phyloP scores from a whole-genome alignment of 208 protist species.

The Naegleria fowleri region DNA sequence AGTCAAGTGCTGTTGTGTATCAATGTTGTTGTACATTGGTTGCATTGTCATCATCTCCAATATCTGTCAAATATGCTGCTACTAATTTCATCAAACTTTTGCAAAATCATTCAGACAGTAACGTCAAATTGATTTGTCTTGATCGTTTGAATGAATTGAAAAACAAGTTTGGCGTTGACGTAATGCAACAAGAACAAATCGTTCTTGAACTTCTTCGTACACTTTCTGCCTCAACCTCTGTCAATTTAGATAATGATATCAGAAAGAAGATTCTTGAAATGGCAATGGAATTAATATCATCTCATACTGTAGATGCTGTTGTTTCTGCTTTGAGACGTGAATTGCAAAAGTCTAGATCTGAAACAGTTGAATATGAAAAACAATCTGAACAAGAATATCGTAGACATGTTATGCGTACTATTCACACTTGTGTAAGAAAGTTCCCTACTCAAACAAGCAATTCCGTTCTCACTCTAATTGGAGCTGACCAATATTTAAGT shows the following conservation, averaged over 20 bases:
- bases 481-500: conserved; percentile 70
- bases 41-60: conserved; percentile 84
- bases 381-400: conserved; percentile 63
- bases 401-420: conserved; percentile 77
- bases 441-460: conserved; percentile 66
- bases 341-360: conserved; percentile 45
- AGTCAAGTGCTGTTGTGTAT: conserved; percentile 83
- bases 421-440: conserved; percentile 78
- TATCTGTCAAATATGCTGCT: conserved; percentile 82
- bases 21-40: conserved; percentile 89
- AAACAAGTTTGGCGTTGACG: conserved; percentile 40
- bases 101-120: conserved; percentile 86
- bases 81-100: conserved; percentile 85
- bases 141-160: conserved; percentile 87
- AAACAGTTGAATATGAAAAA: conserved; percentile 25
- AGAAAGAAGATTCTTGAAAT: conserved; percentile 84
- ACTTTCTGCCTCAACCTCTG: conserved; percentile 45
- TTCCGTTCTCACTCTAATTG: conserved; percentile 74
- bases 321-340: conserved; percentile 89
- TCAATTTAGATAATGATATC: conserved; percentile 81
- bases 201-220: conserved; percentile 89
- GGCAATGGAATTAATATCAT: conserved; percentile 78
- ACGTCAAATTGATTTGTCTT: conserved; percentile 95
- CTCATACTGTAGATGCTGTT: conserved; percentile 83
- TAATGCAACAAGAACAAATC: conserved; percentile 76